A percentile compares a stretch with the other conserved stretches of the same genome.
phyloP scores from a whole-genome alignment of 345 rosid species.

The Eucalyptus erythrocorys region DNA sequence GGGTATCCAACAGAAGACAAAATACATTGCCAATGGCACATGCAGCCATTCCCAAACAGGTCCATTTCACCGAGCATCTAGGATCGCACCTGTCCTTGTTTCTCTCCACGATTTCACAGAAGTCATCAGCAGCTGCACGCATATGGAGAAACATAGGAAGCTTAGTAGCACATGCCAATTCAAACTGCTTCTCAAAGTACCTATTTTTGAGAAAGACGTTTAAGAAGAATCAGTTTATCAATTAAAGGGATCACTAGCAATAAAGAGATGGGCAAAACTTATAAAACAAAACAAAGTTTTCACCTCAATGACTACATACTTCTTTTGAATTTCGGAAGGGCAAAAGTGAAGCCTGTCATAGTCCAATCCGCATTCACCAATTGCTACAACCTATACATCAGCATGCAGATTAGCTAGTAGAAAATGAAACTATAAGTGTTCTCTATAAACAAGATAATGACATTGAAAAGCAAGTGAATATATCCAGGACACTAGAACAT shows the following conservation, averaged over 20 bases:
- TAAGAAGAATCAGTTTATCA: not conserved
- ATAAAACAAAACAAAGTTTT: not conserved
- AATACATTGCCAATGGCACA: not conserved
- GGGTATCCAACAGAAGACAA: not conserved
- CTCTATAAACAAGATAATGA: not conserved
- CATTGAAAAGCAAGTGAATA: not conserved
- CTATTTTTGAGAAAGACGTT: constrained; percentile 12
- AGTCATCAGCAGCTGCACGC: constrained; percentile 91
- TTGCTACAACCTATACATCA: constrained; percentile 66
- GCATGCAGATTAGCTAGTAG: not conserved
- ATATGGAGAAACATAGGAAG: constrained; percentile 94
- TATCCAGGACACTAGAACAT: not conserved
- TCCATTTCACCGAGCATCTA: not conserved
- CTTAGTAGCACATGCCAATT: constrained; percentile 76
- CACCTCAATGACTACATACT: constrained; percentile 30
- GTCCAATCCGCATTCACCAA: constrained; percentile 97
- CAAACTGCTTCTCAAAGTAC: constrained; percentile 97
- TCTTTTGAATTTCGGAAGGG: constrained; percentile 66
- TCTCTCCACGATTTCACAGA: constrained; percentile 66
- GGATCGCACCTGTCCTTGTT: constrained; percentile 52
- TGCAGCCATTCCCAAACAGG: not conserved
- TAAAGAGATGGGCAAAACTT: not conserved
- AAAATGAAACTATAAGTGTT: not conserved
- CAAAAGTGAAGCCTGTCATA: constrained; percentile 97
- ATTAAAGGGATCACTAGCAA: not conserved